These are phyloP conservation scores for Fusarium penzigii DNA, from an alignment of 2,329 filamentous ascomycete species.

Conservation along the genomic window DNA sequence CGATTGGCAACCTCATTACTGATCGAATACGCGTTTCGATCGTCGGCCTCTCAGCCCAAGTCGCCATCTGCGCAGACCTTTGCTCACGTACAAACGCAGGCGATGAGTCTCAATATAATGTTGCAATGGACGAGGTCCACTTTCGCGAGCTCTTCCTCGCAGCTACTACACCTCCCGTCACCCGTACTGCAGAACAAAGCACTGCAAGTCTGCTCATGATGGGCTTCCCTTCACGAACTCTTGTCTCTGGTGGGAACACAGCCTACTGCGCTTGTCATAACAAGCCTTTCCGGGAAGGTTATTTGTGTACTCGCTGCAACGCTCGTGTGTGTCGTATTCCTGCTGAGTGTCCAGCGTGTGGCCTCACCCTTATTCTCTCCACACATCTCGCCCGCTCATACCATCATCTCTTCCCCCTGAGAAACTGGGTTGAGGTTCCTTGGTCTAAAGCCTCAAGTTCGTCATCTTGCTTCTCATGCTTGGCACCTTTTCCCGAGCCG, in stretches of 20 bases:
- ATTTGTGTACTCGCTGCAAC: constrained; percentile 85
- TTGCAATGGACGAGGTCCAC: constrained; percentile 76
- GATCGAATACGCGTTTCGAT: constrained; percentile 87
- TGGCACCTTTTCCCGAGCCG: constrained; percentile 65
- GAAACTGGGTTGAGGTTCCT: constrained; percentile 87
- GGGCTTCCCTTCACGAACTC: constrained; percentile 89
- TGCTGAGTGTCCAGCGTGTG: constrained; percentile 87
- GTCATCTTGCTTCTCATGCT: constrained; percentile 75
- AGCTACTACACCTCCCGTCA: constrained; percentile 85
- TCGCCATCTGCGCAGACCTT: constrained; percentile 89
- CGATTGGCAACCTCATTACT: constrained; percentile 73
- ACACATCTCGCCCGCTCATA: constrained; percentile 93
- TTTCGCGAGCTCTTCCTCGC: constrained; percentile 87
- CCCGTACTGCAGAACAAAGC: constrained; percentile 62
- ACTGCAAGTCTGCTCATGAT: constrained; percentile 82
- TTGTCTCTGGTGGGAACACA: constrained; percentile 64
- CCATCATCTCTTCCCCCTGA: constrained; percentile 86
- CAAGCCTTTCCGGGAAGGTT: constrained; percentile 78
- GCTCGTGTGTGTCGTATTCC: constrained; percentile 89
- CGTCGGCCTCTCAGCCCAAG: constrained; percentile 86
- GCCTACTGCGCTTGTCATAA: constrained; percentile 92
- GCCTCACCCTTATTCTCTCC: constrained; percentile 88
- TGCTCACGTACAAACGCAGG: constrained; percentile 85
- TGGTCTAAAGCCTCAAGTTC: constrained; percentile 71
- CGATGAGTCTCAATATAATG: constrained; percentile 73